Base-by-base conservation (phyloP, 2,329 filamentous ascomycete genomes). In the Nemania serpens region DNA sequence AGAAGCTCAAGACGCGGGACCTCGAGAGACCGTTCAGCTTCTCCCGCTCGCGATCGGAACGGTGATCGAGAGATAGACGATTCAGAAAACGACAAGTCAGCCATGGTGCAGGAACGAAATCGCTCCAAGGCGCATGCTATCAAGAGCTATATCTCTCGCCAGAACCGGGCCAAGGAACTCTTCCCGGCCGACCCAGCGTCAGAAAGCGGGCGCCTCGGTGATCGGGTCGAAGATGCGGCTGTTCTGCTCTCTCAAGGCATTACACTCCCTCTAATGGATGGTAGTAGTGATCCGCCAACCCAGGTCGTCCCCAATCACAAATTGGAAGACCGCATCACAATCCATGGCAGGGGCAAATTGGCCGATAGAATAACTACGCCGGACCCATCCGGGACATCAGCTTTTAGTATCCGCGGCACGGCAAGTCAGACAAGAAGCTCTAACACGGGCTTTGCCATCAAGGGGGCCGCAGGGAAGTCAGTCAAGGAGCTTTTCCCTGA, bases 401-500 rank as follows among this genome's bases (percentile, higher is more conserved):
- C 77, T 1, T 81, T 90, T 67, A 85, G 75, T 67, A 90, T 91
- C 65, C 85, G 84, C 48, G 88, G 88, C 18, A 69, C 80, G 15
- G 82, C 86, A 5, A 77, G 73, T 53, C 79, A 81, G 62, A 46
- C 20, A 29, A 77, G 75, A 56, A 75, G 77, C 36, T 72, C 75
- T 13, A 77, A 79, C 33, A 77, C 77, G 22, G 86, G 83, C 0
- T 83, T 91, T 64, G 79, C 81, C 11, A 91, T 92, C 73, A 91
- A 90, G 71, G 90, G 89, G 2, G 78, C 80, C 2, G 86, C 85
- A 11, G 75, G 75, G 5, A 78, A 76, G 68, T 79, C 70, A 6
- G 83, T 81, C 2, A 88, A 84, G 66, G 90, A 93, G 73, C 74
- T 93, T 18, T 92, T 92, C 68, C 89, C 89, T 0, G 81, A 81